These are phyloP conservation scores for Globisporangium cederbergense DNA, from an alignment of 352 stramenopile genomes.

Conservation along the genomic window DNA sequence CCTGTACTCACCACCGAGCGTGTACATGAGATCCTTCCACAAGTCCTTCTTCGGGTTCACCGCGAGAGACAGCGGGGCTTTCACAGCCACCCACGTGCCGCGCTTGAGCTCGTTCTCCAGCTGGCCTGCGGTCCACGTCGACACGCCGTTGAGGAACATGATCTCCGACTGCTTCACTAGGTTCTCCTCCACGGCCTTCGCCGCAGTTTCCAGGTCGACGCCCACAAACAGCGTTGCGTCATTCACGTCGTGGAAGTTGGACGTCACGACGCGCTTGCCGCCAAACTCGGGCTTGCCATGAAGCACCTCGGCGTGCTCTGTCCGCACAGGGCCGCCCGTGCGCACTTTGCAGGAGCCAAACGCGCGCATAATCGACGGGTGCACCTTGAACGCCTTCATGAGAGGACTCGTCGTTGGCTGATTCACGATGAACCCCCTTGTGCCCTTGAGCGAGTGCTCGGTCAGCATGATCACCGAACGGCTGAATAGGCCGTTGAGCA, in stretches of 20 bases:
- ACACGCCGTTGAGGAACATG: constrained; percentile 77
- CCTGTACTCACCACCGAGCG: constrained; percentile 67
- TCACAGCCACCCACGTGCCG: constrained; percentile 72
- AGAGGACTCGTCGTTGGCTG: constrained; percentile 50
- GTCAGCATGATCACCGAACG: constrained; percentile 75
- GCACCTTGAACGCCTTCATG: constrained; percentile 55
- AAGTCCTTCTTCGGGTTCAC: constrained; percentile 63
- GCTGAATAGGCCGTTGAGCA: constrained; percentile 68
- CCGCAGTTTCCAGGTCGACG: constrained; percentile 61
- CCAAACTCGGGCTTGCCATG: constrained; percentile 42
- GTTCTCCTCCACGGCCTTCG: constrained; percentile 51
- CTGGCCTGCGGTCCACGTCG: constrained; percentile 63
- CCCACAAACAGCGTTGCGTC: constrained; percentile 61
- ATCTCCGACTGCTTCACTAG: constrained; percentile 54
- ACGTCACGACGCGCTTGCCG: constrained; percentile 40
- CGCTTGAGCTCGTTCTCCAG: constrained; percentile 67
- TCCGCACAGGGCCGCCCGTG: constrained; percentile 61
- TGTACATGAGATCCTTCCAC: constrained; percentile 66
- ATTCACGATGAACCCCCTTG: constrained; percentile 79
- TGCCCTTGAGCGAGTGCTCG: constrained; percentile 50
- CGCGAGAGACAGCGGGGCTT: constrained; percentile 65
- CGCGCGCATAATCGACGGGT: constrained; percentile 45
- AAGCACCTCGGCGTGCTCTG: constrained; percentile 52
- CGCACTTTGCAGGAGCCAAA: constrained; percentile 64
- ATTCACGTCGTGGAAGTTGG: constrained; percentile 37